Conservation (phyloP, 164 flowering plant genomes). For the Piper longum region DNA sequence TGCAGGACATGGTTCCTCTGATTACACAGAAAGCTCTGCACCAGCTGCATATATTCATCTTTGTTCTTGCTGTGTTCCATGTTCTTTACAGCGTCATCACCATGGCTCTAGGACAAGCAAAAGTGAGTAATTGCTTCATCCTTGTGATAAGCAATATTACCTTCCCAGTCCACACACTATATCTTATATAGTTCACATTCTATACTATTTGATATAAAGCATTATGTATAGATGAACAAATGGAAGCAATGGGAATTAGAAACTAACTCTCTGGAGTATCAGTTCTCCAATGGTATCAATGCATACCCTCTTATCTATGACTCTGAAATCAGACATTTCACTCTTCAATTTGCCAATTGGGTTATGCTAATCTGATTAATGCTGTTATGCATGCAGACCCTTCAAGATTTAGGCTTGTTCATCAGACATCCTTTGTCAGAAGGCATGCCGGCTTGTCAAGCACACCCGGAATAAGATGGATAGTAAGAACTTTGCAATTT, state of each 20-base stretch:
- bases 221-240: constrained; percentile 38
- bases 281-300: constrained; percentile 35
- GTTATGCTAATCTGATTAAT: neutral
- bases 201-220: too few species aligned
- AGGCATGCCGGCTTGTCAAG: constrained; percentile 36
- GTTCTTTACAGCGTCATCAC: constrained; percentile 48
- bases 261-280: constrained; percentile 44
- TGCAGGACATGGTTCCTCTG: constrained; percentile 32
- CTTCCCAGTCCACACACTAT: too few species aligned
- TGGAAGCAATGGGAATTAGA: constrained; percentile 69
- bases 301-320: neutral
- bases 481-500: constrained; percentile 23
- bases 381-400: constrained; percentile 33
- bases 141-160: too few species aligned
- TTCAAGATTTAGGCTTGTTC: constrained; percentile 47
- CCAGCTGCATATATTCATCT: constrained; percentile 56
- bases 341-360: too few species aligned
- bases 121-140: constrained; percentile 21
- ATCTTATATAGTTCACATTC: too few species aligned
- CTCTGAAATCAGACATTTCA: too few species aligned
- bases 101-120: constrained; percentile 38
- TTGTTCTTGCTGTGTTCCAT: constrained; percentile 56
- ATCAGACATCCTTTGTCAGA: constrained; percentile 53
- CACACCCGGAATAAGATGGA: constrained; percentile 49
- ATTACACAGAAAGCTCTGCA: constrained; percentile 41